Evolutionary conservation across 345 rosid genomes (phyloP), one percentile per base, ranked within the genome.

Genomic region (Anacardium occidentale): DNA sequence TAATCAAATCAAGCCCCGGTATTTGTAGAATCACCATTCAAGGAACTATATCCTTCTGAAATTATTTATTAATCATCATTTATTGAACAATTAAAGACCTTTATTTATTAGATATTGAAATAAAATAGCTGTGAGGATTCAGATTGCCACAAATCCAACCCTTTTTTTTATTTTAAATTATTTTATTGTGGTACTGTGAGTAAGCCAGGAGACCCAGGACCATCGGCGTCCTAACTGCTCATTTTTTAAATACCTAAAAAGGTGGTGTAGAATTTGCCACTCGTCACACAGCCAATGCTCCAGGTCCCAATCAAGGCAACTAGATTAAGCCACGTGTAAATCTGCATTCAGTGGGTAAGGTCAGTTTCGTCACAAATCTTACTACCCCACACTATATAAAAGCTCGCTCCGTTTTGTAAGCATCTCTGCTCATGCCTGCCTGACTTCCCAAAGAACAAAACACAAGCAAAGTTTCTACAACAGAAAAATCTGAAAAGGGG

Each of bases 301-400:
- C 20, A 14, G 5, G 26, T 34, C 68, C 14, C 25, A 24, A 75
- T 72, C 69, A 2, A 5, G 10, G 11, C 78, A 21, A 18, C 47
- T 5, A 4, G 11, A 40, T 32, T 2, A 0, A 61, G 82, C 78
- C 88, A 84, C 79, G 82, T 81, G 85, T 80, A 73, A 69, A 22
- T 55, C 47, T n/a, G 11, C 18, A n/a, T 20, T 3, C 52, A 59
- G 25, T 29, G 7, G 42, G 62, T 56, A 70, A 75, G 55, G 63
- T 42, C 37, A n/a, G 62, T 50, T 70, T 52, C 76, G 63, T 66
- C 66, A 47, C 72, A 64, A 59, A 26, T 58, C 52, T 10, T 8
- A 47, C 72, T 29, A 60, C 40, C 58, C 32, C 24, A 55, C 63
- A 56, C 70, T 55, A 26, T 51, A 63, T 69, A 73, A 57, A 62